A percentile compares a stretch with the other conserved stretches of the same genome.
Conservation (phyloP, 306 rosid genomes). For the Delonix regia region DNA sequence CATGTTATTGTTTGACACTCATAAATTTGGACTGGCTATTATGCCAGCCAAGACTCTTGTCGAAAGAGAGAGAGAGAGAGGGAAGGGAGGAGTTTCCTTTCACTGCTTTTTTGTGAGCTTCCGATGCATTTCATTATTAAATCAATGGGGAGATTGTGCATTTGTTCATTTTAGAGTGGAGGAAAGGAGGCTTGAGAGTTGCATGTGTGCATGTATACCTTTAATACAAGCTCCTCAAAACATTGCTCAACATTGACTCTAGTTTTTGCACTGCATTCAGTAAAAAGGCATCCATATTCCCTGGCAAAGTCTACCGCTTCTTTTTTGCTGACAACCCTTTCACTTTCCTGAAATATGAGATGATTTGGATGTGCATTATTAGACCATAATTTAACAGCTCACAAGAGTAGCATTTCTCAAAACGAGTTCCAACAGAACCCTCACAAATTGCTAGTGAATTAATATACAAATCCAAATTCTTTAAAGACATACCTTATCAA, state of each 20-base stretch:
- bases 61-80: not conserved
- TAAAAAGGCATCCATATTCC: constrained; percentile 74
- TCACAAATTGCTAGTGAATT: not conserved
- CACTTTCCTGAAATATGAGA: constrained; percentile 62
- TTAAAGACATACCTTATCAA: constrained; percentile 58
- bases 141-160: not conserved
- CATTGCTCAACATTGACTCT: constrained; percentile 73
- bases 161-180: not conserved
- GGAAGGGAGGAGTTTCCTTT: not conserved
- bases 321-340: constrained; percentile 70
- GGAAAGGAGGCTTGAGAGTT: constrained; percentile 11
- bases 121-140: not conserved
- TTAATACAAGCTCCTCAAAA: constrained; percentile 78
- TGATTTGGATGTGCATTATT: not conserved
- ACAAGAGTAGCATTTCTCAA: not conserved
- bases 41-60: not conserved
- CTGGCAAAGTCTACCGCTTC: constrained; percentile 77
- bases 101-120: not conserved
- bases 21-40: not conserved
- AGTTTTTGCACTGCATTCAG: constrained; percentile 85
- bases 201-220: constrained; percentile 50
- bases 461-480: constrained; percentile 10
- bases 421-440: not conserved
- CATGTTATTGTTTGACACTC: not conserved
- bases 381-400: constrained; percentile 16